Percentiles rank a stretch among this genome's conserved stretches.
Evolutionary conservation across 1,284 basidiomycete genomes (phyloP).

Genomic region (Ustilago trichophora): DNA sequence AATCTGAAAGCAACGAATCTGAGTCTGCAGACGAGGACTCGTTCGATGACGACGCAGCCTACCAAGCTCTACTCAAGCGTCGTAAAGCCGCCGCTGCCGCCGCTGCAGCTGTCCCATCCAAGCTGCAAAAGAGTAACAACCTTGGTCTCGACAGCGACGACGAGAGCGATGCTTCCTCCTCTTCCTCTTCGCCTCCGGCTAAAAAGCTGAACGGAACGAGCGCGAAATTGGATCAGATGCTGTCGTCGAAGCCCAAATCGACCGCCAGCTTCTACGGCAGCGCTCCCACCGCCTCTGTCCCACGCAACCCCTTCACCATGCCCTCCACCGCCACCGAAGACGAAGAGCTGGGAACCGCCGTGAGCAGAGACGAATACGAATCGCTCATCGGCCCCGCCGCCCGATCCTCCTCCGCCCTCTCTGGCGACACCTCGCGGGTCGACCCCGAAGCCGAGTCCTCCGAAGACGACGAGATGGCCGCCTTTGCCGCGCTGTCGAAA

Average conservation of each 20-base stretch:
- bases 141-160: no score
- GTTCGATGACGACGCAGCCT: conserved; percentile 19
- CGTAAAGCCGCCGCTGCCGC: conserved; percentile 4
- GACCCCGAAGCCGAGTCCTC: conserved; percentile 12
- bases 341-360: conserved; percentile 36
- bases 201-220: conserved; percentile 6
- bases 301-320: conserved; percentile 25
- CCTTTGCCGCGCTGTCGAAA: conserved; percentile 12
- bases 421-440: no score
- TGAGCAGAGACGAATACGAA: conserved; percentile 42
- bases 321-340: conserved; percentile 1
- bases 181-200: neutral
- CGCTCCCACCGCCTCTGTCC: neutral
- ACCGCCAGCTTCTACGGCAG: conserved; percentile 42
- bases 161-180: conserved; percentile 5
- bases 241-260: conserved; percentile 35
- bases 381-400: conserved; percentile 20
- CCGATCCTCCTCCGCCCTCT: neutral
- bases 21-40: no score
- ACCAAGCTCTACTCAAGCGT: conserved; percentile 18
- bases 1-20: no score
- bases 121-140: no score
- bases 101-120: neutral
- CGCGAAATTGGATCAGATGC: conserved; percentile 23
- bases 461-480: conserved; percentile 1